Evolutionary conservation across 1,284 basidiomycete species (phyloP).

Genomic region (Veloboletus limbatus): DNA sequence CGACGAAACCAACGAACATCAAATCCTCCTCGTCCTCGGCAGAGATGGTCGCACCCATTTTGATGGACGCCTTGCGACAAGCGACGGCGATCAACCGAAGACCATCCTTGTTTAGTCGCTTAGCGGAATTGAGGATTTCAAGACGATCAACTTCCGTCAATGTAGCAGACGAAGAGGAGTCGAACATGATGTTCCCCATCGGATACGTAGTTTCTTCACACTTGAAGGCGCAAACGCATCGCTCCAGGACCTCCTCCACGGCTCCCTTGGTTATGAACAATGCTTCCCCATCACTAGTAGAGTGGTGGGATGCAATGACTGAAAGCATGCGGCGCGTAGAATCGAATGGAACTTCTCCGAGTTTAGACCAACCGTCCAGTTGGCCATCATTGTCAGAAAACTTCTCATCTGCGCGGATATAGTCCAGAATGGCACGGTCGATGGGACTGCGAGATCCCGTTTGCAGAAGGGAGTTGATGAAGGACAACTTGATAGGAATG

Average conservation of each 20-base stretch:
- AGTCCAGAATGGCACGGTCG: constrained; percentile 31
- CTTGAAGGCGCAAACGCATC: constrained; percentile 26
- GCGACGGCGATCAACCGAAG: constrained; percentile 32
- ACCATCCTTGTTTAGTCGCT: constrained; percentile 30
- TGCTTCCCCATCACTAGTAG: constrained; percentile 16
- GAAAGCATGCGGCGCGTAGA: constrained; percentile 34
- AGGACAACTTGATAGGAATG: constrained; percentile 28
- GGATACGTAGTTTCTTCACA: constrained; percentile 18
- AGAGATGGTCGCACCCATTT: constrained; percentile 17
- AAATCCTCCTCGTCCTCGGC: constrained; percentile 30
- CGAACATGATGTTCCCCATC: constrained; percentile 15
- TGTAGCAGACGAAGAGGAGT: constrained; percentile 12
- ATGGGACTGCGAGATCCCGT: constrained; percentile 34
- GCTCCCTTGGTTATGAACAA: constrained; percentile 32
- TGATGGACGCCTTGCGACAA: constrained; percentile 22
- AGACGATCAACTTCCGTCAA: constrained; percentile 22
- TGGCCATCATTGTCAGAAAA: constrained; percentile 7
- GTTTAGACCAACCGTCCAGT: constrained; percentile 25
- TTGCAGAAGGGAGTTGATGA: constrained; percentile 29
- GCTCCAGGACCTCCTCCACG: constrained; percentile 33
- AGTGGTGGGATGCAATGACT: constrained; percentile 18
- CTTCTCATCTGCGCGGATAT: constrained; percentile 23
- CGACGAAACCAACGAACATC: constrained; percentile 30
- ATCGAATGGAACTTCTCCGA: constrained; percentile 34
- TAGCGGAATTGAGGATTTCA: constrained; percentile 28